Base-by-base conservation (phyloP, 345 rosid species). In the Camelina laxa region DNA sequence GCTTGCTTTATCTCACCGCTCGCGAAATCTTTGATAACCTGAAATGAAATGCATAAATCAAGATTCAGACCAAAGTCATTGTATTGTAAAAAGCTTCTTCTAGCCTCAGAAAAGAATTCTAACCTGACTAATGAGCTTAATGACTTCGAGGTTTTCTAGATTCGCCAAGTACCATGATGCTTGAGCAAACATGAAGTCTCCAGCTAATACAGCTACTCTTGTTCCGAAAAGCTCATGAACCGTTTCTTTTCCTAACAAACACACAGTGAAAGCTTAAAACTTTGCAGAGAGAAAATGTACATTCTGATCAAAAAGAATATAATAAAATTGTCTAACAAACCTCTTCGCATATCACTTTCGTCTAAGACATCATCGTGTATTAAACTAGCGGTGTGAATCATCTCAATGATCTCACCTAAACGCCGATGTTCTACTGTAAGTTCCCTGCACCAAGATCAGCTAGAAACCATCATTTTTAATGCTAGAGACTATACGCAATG, bases 1-100 rank as follows among this genome's bases (percentile, higher is more conserved):
- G 97, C 97, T 79, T 95, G 99, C 86, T 89, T 92, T 77, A 95
- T 95, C 87, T 95, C 99, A 63, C 97, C 97, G 44, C 97, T 95
- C 0, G 99, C 99, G 63, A 95, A 95, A 80, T 95, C 99, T 83
- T 95, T 92, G 69, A 95, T 95, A 48, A 95, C 97, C 96, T 95
- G 87, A 13, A 6, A 59, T 95, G 87, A 13, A 6, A 59, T 59
- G 16, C n/a, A 42, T 24, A 33, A 53, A 51, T 27, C 57, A 38
- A 69, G 75, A 61, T 48, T 72, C 67, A 74, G 33, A 68, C 51
- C 36, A 22, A 22, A 7, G 9, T 59, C 39, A 48, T 64, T 65
- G 44, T 9, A 9, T 4, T 2, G 6, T 59, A 7, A 15, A 50
- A 7, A 15, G 30, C 31, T 68, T 53, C 27, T 14, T 56, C 33